phyloP scores from a whole-genome alignment of 768 basidiomycete species.

The Leccinum pellstonianum region DNA sequence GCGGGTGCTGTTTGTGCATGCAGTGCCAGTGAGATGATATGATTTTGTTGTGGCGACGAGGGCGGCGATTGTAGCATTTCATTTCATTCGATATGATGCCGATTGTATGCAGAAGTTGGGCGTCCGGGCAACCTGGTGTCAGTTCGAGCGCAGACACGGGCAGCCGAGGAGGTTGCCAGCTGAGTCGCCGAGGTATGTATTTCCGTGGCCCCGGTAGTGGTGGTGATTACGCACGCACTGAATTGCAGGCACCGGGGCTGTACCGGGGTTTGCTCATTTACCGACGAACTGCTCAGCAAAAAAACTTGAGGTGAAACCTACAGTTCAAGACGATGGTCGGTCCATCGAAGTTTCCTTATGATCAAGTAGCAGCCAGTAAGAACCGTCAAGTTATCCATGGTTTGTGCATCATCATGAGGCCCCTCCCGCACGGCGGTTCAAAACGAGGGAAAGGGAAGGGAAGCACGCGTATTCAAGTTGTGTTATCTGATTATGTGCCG shows the following conservation, averaged over 20 bases:
- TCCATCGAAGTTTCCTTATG: neutral
- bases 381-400: neutral
- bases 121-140: neutral
- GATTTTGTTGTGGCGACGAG: neutral
- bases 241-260: neutral
- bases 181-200: neutral
- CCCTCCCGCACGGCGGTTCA: neutral
- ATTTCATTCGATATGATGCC: neutral
- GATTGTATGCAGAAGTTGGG: neutral
- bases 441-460: neutral
- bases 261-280: neutral
- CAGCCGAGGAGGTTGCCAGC: neutral
- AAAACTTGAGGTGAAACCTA: neutral
- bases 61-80: neutral
- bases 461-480: neutral
- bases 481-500: neutral
- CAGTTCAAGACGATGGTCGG: neutral
- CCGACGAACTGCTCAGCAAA: neutral
- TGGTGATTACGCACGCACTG: neutral
- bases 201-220: neutral
- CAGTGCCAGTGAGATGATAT: neutral
- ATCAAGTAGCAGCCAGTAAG: neutral
- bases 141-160: neutral
- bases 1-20: neutral
- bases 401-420: neutral